A percentile compares a stretch with the other conserved stretches of the same genome.
Conservation (phyloP, 169 alveolate species). For the Perkinsus olseni region DNA sequence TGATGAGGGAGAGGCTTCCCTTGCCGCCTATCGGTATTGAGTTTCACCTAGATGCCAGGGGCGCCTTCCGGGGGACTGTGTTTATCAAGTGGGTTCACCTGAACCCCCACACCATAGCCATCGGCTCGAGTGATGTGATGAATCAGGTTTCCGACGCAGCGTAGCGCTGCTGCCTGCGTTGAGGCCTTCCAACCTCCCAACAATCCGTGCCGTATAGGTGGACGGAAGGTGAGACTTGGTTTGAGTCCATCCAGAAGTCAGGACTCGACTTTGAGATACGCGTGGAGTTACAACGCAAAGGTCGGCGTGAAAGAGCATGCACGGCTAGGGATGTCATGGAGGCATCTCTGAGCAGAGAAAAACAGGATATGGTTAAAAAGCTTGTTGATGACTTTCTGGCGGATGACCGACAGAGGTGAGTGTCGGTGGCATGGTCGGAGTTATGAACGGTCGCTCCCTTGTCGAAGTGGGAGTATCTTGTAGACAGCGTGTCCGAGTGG, state of each 20-base stretch:
- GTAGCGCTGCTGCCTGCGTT: background rate
- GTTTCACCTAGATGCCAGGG: background rate
- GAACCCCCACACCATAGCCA: background rate
- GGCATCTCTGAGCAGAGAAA: background rate
- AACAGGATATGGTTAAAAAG: background rate
- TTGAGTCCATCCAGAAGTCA: background rate
- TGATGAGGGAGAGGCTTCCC: background rate
- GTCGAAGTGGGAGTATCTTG: too few relatives aligned
- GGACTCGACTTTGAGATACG: background rate
- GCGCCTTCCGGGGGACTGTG: background rate
- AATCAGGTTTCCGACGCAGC: background rate
- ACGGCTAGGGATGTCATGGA: background rate
- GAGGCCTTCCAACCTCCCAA: background rate
- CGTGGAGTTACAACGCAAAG: background rate
- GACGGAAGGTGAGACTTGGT: background rate
- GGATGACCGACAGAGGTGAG: background rate
- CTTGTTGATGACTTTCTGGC: background rate
- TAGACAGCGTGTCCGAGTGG: background rate
- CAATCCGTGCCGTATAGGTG: background rate
- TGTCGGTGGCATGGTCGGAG: too few relatives aligned
- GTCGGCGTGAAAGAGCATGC: background rate
- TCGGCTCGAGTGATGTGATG: background rate
- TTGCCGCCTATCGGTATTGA: background rate
- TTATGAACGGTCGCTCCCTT: too few relatives aligned
- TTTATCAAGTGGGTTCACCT: background rate